These are phyloP conservation scores for Aspergillus wentii DNA, from an alignment of 495 filamentous ascomycete species.

Conservation along the genomic window DNA sequence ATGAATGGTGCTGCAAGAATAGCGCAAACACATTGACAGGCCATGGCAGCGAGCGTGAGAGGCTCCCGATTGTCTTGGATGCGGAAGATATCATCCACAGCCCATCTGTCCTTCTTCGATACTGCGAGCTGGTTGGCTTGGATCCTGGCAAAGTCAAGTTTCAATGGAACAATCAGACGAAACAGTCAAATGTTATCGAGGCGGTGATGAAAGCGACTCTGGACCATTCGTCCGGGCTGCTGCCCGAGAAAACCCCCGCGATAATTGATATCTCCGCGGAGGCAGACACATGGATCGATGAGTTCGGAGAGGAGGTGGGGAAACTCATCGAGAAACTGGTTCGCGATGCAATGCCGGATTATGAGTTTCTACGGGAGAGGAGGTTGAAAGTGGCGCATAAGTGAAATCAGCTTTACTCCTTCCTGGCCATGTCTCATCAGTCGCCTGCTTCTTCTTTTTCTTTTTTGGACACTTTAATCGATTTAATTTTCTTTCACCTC, in stretches of 20 bases:
- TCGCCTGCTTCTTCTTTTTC: no score
- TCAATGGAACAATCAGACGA: neutral
- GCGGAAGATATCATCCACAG: conserved; percentile 27
- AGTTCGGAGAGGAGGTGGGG: conserved; percentile 6
- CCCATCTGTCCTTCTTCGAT: conserved; percentile 17
- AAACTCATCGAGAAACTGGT: conserved; percentile 14
- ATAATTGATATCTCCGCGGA: conserved; percentile 5
- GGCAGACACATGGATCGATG: conserved; percentile 9
- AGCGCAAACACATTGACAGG: no score
- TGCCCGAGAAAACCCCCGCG: conserved; percentile 2
- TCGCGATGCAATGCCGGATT: conserved; percentile 12
- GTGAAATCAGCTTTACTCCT: no score
- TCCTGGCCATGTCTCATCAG: no score
- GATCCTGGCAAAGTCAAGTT: conserved; percentile 10
- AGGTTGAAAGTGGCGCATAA: conserved; percentile 12
- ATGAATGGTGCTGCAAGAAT: no score
- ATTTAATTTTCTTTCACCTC: no score
- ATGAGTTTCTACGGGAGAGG: conserved; percentile 5
- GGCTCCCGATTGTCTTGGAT: conserved; percentile 25
- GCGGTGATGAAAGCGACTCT: conserved; percentile 1
- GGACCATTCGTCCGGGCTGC: conserved; percentile 3
- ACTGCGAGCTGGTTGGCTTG: conserved; percentile 19
- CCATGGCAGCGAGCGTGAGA: conserved; percentile 4
- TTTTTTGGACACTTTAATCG: no score
- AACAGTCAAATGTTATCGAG: neutral